Evolutionary conservation across 371 early-diverging fungal species (phyloP), one percentile per base, ranked within the genome.

Genomic region (Mortierella sp.): DNA sequence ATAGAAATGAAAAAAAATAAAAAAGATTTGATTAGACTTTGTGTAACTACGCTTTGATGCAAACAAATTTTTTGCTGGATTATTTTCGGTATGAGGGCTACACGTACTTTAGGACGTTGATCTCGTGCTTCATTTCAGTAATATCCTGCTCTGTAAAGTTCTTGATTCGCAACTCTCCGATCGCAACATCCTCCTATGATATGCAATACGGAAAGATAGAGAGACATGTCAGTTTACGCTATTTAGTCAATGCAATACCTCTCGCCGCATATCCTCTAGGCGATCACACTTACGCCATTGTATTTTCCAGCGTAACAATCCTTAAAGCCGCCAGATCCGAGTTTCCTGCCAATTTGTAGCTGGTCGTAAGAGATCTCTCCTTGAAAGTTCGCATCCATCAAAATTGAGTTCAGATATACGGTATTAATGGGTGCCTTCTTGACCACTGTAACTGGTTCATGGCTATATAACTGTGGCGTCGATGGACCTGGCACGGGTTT

Each of bases 241-340:
- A 18, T 47, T 47, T 47, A 47, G 47, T 47, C 47, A 47, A 47
- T 47, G 11, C 35, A 8, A 35, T 35, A 8, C 35, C 35, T 35
- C 6, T 8, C 35, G 6, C 35, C 35, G 35, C 35, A 43, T 43
- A 14, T 43, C 45, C 45, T 10, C 45, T 35, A 8, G 35, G 6
- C 35, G 35, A 35, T 8, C 35, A 35, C 12, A 65, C 83, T 86
- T 87, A 88, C 92, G 24, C 89, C 91, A 67, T 87, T 85, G 73
- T 92, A 92, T 28, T 74, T 86, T 51, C 93, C 92, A 1, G 86
- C 85, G 78, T 88, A 94, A 72, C 93, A 93, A 75, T 93, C 94
- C 75, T 94, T 94, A 84, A 93, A 94, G 10, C 93, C 94, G 37
- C 94, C 94, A 22, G 92, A 88, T 3, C 93, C 93, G 20, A 94